A percentile compares a stretch with the other conserved stretches of the same genome.
Conservation (phyloP, 345 rosid genomes). For the Eucalyptus tenuipes region DNA sequence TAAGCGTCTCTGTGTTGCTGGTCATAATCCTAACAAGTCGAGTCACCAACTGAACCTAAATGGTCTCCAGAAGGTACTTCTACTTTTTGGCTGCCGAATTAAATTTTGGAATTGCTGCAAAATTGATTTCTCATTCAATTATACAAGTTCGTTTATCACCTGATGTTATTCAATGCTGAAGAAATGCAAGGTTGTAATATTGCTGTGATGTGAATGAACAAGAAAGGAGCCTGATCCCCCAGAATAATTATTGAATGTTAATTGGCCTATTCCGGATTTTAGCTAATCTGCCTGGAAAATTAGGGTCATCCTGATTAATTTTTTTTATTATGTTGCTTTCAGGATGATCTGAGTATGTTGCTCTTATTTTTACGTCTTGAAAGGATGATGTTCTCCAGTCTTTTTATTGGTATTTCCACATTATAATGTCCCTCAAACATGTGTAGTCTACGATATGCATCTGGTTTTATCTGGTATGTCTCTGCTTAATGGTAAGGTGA, state of each 20-base stretch:
- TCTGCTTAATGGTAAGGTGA: neutral
- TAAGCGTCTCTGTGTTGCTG: conserved; percentile 62
- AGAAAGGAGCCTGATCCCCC: neutral
- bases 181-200: neutral
- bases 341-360: neutral
- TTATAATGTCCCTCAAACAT: neutral
- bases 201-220: neutral
- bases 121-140: neutral
- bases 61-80: conserved; percentile 76
- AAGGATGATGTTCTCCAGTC: neutral
- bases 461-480: neutral
- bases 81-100: neutral
- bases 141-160: neutral
- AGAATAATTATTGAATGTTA: neutral
- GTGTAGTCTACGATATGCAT: neutral
- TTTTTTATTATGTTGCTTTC: neutral
- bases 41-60: conserved; percentile 88
- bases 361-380: neutral
- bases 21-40: conserved; percentile 52
- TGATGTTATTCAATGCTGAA: neutral
- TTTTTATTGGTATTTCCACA: neutral
- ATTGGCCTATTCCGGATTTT: neutral
- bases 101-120: neutral
- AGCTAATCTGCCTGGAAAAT: neutral
- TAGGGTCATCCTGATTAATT: neutral